Percentiles rank a stretch among this genome's conserved stretches.
Evolutionary conservation across 2,329 filamentous ascomycete species (phyloP).

Genomic region (Lecanicillium sp.): DNA sequence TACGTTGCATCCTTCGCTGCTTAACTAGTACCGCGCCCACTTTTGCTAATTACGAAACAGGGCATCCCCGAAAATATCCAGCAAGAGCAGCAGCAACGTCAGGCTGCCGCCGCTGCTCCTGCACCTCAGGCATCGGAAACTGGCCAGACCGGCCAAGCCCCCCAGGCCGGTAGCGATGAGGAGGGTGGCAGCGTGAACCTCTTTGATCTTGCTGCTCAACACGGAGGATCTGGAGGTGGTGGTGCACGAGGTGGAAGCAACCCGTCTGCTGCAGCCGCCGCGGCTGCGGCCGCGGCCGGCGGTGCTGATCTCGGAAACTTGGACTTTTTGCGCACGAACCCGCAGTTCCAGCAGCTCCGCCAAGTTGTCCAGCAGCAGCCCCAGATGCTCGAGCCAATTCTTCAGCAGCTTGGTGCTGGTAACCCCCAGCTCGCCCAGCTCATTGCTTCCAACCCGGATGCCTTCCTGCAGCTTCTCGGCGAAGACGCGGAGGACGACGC

Average conservation of each 20-base stretch:
- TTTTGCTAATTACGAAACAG: slow-evolving; percentile 32
- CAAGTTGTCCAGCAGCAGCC: slow-evolving; percentile 97
- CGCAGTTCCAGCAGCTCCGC: slow-evolving; percentile 95
- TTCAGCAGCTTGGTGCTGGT: slow-evolving; percentile 89
- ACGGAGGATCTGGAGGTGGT: slow-evolving; percentile 37
- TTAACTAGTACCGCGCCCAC: neutral
- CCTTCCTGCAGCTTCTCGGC: slow-evolving; percentile 83
- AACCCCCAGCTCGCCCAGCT: slow-evolving; percentile 92
- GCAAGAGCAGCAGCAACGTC: slow-evolving; percentile 55
- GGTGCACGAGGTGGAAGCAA: slow-evolving; percentile 33
- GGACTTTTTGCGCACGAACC: slow-evolving; percentile 89
- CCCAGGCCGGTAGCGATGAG: slow-evolving; percentile 39
- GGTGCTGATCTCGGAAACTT: slow-evolving; percentile 63
- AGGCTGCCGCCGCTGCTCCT: slow-evolving; percentile 34
- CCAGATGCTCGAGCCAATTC: slow-evolving; percentile 95
- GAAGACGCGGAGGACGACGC: slow-evolving; percentile 83
- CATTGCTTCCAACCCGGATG: slow-evolving; percentile 85
- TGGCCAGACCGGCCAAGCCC: slow-evolving; percentile 27
- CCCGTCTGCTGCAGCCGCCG: slow-evolving; percentile 34
- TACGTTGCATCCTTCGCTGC: slow-evolving; percentile 35
- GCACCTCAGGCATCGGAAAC: slow-evolving; percentile 30
- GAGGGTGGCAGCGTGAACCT: slow-evolving; percentile 72
- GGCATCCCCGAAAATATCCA: slow-evolving; percentile 84
- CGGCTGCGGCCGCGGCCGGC: slow-evolving; percentile 42
- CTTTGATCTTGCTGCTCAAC: slow-evolving; percentile 86